Evolutionary conservation across 2,329 filamentous ascomycete genomes (phyloP).

Genomic region (Penicillium verrucosum): DNA sequence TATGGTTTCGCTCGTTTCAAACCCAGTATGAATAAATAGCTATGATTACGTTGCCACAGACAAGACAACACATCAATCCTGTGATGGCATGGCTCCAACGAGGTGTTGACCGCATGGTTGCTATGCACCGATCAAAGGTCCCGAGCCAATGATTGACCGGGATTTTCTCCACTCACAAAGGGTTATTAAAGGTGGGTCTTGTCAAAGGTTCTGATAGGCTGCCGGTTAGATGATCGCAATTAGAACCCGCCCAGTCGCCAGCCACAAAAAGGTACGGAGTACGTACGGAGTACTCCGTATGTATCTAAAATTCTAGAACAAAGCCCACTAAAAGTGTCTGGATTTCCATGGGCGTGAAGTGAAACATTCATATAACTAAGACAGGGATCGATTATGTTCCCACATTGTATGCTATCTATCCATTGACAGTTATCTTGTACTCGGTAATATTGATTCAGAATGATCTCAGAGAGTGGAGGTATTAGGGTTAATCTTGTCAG

Average conservation of each 20-base stretch:
- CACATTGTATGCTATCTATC: neutral
- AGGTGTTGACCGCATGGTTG: neutral
- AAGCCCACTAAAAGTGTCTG: neutral
- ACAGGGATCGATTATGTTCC: neutral
- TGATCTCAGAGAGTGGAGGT: neutral
- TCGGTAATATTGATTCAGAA: neutral
- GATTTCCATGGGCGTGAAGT: neutral
- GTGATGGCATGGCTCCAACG: neutral
- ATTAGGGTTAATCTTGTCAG: neutral
- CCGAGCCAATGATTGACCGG: neutral
- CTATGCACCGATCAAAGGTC: neutral
- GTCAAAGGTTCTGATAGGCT: neutral
- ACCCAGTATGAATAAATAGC: neutral
- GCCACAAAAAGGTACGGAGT: neutral
- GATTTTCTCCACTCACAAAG: neutral
- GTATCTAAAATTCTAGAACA: neutral
- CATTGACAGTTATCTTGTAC: too few relatives aligned
- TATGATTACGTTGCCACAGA: neutral
- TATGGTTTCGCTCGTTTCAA: neutral
- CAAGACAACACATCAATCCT: neutral
- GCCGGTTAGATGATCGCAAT: neutral
- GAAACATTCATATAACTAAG: neutral
- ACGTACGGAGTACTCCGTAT: neutral
- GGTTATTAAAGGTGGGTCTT: rapidly evolving
- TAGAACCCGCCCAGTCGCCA: neutral